These are phyloP conservation scores for Aspergillus sp. DNA, from an alignment of 2,329 filamentous ascomycete species.

Conservation along the genomic window DNA sequence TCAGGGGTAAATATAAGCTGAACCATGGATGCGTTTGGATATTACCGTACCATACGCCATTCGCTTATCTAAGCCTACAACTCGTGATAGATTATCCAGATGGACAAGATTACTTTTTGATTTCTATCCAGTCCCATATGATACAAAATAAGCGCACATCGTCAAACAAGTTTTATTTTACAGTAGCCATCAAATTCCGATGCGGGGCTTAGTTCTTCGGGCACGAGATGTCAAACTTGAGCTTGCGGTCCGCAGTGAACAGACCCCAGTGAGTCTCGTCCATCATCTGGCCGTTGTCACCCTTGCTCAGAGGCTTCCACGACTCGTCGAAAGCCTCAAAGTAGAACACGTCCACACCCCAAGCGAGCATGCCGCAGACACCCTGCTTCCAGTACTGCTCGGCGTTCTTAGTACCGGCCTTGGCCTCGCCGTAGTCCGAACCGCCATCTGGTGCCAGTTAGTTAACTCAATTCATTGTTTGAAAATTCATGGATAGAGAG, in stretches of 20 bases:
- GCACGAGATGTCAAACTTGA: conserved; percentile 51
- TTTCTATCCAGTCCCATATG: not conserved
- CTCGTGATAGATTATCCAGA: not conserved
- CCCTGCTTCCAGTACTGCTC: conserved; percentile 54
- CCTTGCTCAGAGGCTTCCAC: conserved; percentile 60
- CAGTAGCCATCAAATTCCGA: no score
- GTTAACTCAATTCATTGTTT: not conserved
- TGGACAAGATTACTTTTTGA: not conserved
- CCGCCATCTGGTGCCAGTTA: conserved; percentile 41
- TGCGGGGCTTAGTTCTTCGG: conserved; percentile 12
- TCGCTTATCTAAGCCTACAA: conserved; percentile 1
- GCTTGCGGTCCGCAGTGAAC: conserved; percentile 52
- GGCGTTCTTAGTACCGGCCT: conserved; percentile 54
- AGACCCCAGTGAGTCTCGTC: conserved; percentile 66
- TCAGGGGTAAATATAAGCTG: conserved; percentile 18
- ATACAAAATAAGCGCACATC: not conserved
- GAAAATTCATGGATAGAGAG: not conserved
- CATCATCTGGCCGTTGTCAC: conserved; percentile 55
- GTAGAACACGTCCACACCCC: conserved; percentile 64
- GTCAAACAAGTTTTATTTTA: no score
- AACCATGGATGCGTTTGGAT: conserved; percentile 16
- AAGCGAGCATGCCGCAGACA: conserved; percentile 58
- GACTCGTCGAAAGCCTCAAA: conserved; percentile 69
- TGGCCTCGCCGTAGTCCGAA: conserved; percentile 54
- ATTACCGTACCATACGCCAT: conserved; percentile 8